Conservation (phyloP, 495 filamentous ascomycete species). For the Bombardia bombarda region DNA sequence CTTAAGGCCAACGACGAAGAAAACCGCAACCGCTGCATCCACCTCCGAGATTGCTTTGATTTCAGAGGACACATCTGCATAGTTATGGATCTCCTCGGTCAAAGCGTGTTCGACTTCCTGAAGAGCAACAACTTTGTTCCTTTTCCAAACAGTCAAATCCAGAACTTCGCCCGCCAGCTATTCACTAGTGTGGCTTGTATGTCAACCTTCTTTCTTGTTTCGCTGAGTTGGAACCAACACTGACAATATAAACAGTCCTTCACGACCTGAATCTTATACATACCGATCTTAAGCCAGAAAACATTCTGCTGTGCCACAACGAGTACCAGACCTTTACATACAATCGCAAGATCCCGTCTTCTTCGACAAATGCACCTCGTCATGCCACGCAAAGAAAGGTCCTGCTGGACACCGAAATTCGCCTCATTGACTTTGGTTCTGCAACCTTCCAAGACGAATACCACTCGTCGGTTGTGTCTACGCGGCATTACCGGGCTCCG, state of each 20-base stretch:
- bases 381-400: constrained; percentile 80
- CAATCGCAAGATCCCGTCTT: constrained; percentile 88
- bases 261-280: constrained; percentile 98
- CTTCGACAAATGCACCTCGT: constrained; percentile 66
- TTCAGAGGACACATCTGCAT: constrained; percentile 98
- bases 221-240: constrained; percentile 7
- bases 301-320: constrained; percentile 88
- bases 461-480: constrained; percentile 94
- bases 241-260: constrained; percentile 57
- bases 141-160: constrained; percentile 98
- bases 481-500: constrained; percentile 89
- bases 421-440: constrained; percentile 95
- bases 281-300: constrained; percentile 96
- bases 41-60: constrained; percentile 95
- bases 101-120: constrained; percentile 97
- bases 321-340: constrained; percentile 95
- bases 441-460: constrained; percentile 98
- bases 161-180: constrained; percentile 89
- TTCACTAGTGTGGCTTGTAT: constrained; percentile 98
- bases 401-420: constrained; percentile 89
- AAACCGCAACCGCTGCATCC: constrained; percentile 95
- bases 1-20: constrained; percentile 80
- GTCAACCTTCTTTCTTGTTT: constrained; percentile 24
- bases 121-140: constrained; percentile 92
- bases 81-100: constrained; percentile 90